Conservation (phyloP, 2,329 filamentous ascomycete genomes). For the Beauveria brongniartii region DNA sequence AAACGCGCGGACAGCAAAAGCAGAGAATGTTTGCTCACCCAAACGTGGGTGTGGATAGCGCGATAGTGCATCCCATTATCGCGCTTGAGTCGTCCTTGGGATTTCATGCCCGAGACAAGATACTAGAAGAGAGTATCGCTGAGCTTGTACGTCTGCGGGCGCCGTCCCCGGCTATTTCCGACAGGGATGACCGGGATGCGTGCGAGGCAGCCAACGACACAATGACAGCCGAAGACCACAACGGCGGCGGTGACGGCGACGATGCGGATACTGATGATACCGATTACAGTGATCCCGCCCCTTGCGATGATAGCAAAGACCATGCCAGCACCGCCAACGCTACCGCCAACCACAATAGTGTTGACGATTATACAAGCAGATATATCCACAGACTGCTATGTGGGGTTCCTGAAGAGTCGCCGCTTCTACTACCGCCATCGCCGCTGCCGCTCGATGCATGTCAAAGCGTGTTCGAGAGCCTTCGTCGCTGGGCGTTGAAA, state of each 20-base stretch:
- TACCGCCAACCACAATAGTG: no score
- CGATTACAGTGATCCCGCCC: no score
- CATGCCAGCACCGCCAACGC: no score
- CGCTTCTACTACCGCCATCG: background rate
- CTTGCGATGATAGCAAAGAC: no score
- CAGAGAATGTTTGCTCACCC: background rate
- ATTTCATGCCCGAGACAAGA: background rate
- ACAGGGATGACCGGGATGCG: background rate
- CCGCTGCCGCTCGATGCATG: background rate
- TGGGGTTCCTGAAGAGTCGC: background rate
- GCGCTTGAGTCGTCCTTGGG: background rate
- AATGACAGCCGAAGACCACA: background rate
- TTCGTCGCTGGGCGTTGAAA: background rate
- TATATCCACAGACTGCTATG: background rate
- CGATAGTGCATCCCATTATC: background rate
- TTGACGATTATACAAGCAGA: no score
- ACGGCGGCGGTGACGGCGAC: no score
- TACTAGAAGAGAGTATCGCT: background rate
- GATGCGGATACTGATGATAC: no score
- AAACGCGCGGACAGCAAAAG: background rate
- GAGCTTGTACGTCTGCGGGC: background rate
- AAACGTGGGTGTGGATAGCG: background rate
- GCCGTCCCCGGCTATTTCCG: background rate
- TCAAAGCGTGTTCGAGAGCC: background rate
- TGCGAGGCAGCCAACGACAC: background rate